phyloP scores from a whole-genome alignment of 192 early-diverging fungal genomes.

The Umbelopsis isabellina region DNA sequence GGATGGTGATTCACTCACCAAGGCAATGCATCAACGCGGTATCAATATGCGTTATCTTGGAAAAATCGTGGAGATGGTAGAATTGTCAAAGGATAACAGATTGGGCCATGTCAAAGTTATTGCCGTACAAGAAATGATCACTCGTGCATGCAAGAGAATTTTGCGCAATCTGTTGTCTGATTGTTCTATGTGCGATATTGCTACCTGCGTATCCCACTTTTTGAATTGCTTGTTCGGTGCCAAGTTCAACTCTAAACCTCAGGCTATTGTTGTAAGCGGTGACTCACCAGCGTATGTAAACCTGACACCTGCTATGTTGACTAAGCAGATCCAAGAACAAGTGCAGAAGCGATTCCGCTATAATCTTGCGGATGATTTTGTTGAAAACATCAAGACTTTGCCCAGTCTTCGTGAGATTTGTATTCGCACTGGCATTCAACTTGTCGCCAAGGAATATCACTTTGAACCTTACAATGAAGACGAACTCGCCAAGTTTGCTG shows the following conservation, averaged over 20 bases:
- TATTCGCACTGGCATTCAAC: conserved; percentile 84
- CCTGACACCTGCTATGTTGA: conserved; percentile 68
- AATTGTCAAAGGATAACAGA: conserved; percentile 57
- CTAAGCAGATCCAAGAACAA: conserved; percentile 61
- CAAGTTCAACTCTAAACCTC: conserved; percentile 58
- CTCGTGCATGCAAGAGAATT: conserved; percentile 85
- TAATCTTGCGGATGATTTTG: conserved; percentile 58
- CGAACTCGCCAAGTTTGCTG: conserved; percentile 33
- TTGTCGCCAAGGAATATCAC: conserved; percentile 78
- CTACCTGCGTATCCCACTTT: conserved; percentile 76
- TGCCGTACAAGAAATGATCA: conserved; percentile 85
- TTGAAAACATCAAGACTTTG: conserved; percentile 51
- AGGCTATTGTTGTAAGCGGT: conserved; percentile 46
- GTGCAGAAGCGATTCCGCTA: conserved; percentile 79
- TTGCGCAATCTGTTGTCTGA: conserved; percentile 67
- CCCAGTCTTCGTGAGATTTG: conserved; percentile 85
- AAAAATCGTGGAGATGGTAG: conserved; percentile 65
- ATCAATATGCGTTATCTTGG: conserved; percentile 98
- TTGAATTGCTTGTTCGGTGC: conserved; percentile 80
- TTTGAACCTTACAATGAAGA: conserved; percentile 48
- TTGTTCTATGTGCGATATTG: conserved; percentile 58
- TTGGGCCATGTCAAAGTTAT: conserved; percentile 64
- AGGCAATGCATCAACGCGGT: conserved; percentile 88
- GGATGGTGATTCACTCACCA: conserved; percentile 77
- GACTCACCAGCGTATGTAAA: conserved; percentile 47